Evolutionary conservation across 768 basidiomycete genomes (phyloP).

Genomic region (Termitomyces sp.): DNA sequence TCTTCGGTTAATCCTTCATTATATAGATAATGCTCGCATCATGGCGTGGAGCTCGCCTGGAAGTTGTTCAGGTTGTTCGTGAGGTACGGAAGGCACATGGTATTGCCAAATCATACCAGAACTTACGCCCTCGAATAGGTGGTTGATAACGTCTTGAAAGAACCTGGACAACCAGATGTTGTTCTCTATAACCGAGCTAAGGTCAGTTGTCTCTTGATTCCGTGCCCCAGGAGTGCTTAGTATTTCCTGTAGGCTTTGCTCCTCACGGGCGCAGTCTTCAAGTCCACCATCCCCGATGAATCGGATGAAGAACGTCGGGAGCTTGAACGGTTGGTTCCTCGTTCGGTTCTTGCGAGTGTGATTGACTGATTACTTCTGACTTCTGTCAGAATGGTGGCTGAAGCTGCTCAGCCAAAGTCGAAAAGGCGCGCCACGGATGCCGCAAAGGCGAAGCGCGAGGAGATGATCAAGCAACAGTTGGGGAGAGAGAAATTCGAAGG

Average conservation of each 20-base stretch:
- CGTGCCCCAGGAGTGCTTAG: not conserved
- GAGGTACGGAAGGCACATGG: constrained; percentile 33
- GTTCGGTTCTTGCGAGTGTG: not conserved
- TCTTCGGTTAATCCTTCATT: not conserved
- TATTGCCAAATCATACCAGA: not conserved
- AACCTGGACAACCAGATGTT: constrained; percentile 66
- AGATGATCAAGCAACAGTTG: constrained; percentile 27
- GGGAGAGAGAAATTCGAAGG: constrained; percentile 19
- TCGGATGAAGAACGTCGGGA: constrained; percentile 92
- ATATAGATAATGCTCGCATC: constrained; percentile 87
- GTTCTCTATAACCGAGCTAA: constrained; percentile 82
- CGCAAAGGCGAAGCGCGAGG: constrained; percentile 37
- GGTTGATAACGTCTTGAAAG: constrained; percentile 82
- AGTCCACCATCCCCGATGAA: constrained; percentile 79
- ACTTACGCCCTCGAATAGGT: constrained; percentile 38
- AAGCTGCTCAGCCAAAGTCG: constrained; percentile 72
- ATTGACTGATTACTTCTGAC: not conserved
- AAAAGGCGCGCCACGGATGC: constrained; percentile 42
- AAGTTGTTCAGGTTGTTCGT: constrained; percentile 87
- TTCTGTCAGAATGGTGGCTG: constrained; percentile 73
- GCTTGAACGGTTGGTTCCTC: constrained; percentile 73
- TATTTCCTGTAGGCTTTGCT: constrained; percentile 63
- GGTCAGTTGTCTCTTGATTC: constrained; percentile 35
- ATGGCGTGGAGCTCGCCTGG: constrained; percentile 95
- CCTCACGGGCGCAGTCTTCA: constrained; percentile 87